Evolutionary conservation across 495 filamentous ascomycete genomes (phyloP).

Genomic region (Xylaria scruposa): DNA sequence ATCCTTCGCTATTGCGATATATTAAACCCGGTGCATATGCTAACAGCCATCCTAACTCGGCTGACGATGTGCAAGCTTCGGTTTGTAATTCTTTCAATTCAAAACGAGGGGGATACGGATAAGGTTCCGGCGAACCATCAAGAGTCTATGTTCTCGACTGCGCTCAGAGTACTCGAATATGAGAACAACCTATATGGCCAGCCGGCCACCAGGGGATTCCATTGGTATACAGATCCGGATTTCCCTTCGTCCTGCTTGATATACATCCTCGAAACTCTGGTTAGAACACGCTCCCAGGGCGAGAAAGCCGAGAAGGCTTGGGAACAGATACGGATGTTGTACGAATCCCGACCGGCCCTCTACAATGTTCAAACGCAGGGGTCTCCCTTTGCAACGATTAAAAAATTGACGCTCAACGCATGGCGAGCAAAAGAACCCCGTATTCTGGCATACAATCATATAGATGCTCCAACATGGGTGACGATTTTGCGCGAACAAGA

Average conservation of each 20-base stretch:
- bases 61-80: conserved; percentile 1
- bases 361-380: background rate
- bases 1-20: conserved; percentile 11
- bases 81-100: background rate
- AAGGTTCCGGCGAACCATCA: background rate
- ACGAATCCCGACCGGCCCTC: background rate
- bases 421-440: background rate
- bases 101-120: background rate
- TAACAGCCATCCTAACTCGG: background rate
- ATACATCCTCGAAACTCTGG: background rate
- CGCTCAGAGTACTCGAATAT: background rate
- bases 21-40: conserved; percentile 4
- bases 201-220: conserved; percentile 1
- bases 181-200: background rate
- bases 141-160: background rate
- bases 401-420: conserved; percentile 1
- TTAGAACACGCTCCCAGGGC: background rate
- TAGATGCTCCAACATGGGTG: background rate
- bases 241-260: conserved; percentile 1
- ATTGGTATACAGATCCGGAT: background rate
- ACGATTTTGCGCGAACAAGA: background rate
- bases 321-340: background rate
- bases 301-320: background rate
- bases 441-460: background rate
- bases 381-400: background rate